These are phyloP conservation scores for Epichloe bromicola DNA, from an alignment of 2,329 filamentous ascomycete species.

Conservation along the genomic window DNA sequence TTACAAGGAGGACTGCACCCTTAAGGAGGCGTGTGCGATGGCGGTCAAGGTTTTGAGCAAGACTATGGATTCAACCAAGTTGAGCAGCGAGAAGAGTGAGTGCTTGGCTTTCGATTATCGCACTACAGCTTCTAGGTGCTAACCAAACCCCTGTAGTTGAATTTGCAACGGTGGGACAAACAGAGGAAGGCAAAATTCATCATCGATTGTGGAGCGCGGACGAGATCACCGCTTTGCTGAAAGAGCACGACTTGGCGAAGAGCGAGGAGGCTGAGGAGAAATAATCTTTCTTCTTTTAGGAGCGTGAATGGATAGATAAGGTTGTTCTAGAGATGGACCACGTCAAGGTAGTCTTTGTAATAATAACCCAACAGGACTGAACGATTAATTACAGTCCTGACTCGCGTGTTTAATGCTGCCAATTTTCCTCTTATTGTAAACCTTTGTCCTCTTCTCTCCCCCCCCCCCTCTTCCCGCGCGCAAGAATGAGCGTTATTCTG, in stretches of 20 bases:
- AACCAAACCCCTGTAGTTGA: conserved; percentile 51
- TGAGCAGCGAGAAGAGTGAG: conserved; percentile 98
- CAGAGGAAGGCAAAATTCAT: conserved; percentile 91
- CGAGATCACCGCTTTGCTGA: conserved; percentile 86
- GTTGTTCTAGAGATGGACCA: conserved; percentile 5
- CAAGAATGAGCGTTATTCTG: neutral
- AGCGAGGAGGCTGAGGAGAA: conserved; percentile 59
- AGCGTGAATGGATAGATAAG: conserved; percentile 5
- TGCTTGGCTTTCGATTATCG: conserved; percentile 20
- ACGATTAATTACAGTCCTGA: neutral
- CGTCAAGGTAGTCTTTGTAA: conserved; percentile 7
- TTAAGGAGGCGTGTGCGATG: conserved; percentile 93
- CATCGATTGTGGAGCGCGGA: conserved; percentile 95
- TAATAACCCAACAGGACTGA: conserved; percentile 8
- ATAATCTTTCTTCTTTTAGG: conserved; percentile 19
- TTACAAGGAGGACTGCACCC: conserved; percentile 94
- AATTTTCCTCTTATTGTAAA: neutral
- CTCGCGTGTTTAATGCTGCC: neutral
- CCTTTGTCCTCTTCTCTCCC: neutral
- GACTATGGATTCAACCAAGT: conserved; percentile 98
- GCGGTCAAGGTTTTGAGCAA: conserved; percentile 99
- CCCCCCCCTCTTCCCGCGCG: neutral
- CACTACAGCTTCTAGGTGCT: conserved; percentile 1
- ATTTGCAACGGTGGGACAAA: conserved; percentile 95
- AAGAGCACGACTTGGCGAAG: conserved; percentile 92